Evolutionary conservation across 495 filamentous ascomycete genomes (phyloP).

Genomic region (Aspergillus steynii): DNA sequence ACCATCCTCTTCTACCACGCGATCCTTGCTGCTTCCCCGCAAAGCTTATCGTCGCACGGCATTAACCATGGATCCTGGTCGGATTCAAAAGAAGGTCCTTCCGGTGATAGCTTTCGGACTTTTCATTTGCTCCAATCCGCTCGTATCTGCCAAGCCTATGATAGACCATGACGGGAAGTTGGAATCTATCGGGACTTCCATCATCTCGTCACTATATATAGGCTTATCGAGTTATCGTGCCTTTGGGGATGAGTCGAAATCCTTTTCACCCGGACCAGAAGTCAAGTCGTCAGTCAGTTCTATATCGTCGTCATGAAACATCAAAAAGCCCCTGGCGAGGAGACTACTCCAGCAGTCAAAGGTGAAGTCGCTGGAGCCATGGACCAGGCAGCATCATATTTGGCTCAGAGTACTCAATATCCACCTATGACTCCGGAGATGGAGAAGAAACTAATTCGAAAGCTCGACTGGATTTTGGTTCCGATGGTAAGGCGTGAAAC

Average conservation of each 20-base stretch:
- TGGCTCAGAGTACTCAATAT: conserved; percentile 48
- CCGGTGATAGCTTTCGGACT: not conserved
- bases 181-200: not conserved
- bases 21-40: not conserved
- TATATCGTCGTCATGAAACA: not conserved
- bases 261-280: no score
- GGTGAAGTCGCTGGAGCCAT: conserved; percentile 5
- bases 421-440: conserved; percentile 74
- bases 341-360: not conserved
- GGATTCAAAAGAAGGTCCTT: not conserved
- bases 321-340: not conserved
- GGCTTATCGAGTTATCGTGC: no score
- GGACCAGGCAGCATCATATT: conserved; percentile 11
- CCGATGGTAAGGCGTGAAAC: conserved; percentile 45
- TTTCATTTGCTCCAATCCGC: not conserved
- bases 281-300: not conserved
- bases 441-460: conserved; percentile 67
- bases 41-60: not conserved
- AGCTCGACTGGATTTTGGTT: conserved; percentile 81
- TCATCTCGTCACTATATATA: no score
- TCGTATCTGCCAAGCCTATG: not conserved
- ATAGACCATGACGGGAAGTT: not conserved
- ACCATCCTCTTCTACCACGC: conserved; percentile 1
- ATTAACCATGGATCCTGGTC: not conserved
- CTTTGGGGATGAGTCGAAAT: no score